These are phyloP conservation scores for Metschnikowia chrysomelidarum DNA, from an alignment of 805 yeast species.

Conservation along the genomic window DNA sequence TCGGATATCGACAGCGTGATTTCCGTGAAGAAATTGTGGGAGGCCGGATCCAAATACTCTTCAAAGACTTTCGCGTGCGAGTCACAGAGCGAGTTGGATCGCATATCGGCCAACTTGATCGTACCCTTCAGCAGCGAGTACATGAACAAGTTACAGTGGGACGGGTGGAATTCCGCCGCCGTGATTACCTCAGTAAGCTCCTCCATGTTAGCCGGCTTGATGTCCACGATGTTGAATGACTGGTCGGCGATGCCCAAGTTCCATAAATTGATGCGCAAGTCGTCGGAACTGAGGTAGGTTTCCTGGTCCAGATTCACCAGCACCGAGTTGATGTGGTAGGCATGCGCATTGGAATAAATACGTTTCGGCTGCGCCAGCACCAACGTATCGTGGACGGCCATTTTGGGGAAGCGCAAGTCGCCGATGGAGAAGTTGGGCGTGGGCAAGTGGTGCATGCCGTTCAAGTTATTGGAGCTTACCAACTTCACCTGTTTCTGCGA, in stretches of 20 bases:
- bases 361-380: conserved; percentile 93
- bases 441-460: conserved; percentile 20
- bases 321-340: conserved; percentile 95
- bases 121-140: conserved; percentile 95
- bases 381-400: conserved; percentile 91
- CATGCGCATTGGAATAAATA: conserved; percentile 93
- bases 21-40: conserved; percentile 95
- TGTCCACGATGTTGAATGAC: conserved; percentile 94
- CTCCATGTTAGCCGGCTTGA: conserved; percentile 98
- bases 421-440: conserved; percentile 30
- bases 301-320: conserved; percentile 95
- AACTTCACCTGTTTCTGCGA: conserved; percentile 88
- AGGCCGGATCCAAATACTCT: conserved; percentile 88
- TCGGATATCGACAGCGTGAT: conserved; percentile 93
- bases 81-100: conserved; percentile 93
- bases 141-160: conserved; percentile 88
- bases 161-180: conserved; percentile 93
- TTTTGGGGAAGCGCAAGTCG: conserved; percentile 74
- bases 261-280: conserved; percentile 94
- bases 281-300: conserved; percentile 90
- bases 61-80: conserved; percentile 83
- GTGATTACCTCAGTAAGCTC: conserved; percentile 98
- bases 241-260: conserved; percentile 91
- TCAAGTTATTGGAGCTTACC: conserved; percentile 85
- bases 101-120: conserved; percentile 93